Evolutionary conservation across 352 stramenopile genomes (phyloP), one percentile per base, ranked within the genome.

Genomic region (Globisporangium mamillatum): DNA sequence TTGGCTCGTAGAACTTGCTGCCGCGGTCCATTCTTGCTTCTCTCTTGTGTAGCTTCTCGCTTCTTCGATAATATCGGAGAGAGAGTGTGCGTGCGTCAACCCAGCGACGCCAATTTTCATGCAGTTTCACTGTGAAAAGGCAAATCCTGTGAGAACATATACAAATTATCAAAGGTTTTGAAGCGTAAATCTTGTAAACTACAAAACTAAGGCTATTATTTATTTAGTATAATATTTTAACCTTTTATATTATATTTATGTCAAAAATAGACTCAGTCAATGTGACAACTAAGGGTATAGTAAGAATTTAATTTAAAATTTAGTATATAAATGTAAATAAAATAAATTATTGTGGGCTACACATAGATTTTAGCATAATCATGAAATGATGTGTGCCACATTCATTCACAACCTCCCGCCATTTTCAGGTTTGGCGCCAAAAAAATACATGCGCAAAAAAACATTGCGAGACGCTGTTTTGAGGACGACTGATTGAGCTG

Each of bases 1-100:
- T 96, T 22, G 86, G 86, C 75, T 78, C 89, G 78, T 96, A 96
- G 69, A 77, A 87, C 74, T 93, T 91, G 72, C 86, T 90, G 50
- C 89, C 89, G 50, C 87, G 87, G 71, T 94, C 86, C 41, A 71
- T 67, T 44, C 36, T 44, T 32, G n/a, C 22, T 70, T 27, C 68
- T 50, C 25, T 16, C n/a, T 32, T 63, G 38, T 60, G 50, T 24
- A n/a, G 22, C 57, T 68, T 53, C 8, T 52, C 44, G 29, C 27
- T 58, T 46, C 25, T 48, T 32, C 7, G 46, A 27, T 50, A 22
- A 32, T 38, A 32, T 6, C 3, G 27, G 27, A 32, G 27, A 44
- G 24, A 46, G 25, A 55, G 27, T 32, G 27, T 32, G 22, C 44
- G 46, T 34, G 44, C n/a, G 56, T 50, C 56, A 62, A 48, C 55